Evolutionary conservation across 2,329 filamentous ascomycete species (phyloP), one percentile per base, ranked within the genome.

Genomic region (Fusarium nisikadoi): DNA sequence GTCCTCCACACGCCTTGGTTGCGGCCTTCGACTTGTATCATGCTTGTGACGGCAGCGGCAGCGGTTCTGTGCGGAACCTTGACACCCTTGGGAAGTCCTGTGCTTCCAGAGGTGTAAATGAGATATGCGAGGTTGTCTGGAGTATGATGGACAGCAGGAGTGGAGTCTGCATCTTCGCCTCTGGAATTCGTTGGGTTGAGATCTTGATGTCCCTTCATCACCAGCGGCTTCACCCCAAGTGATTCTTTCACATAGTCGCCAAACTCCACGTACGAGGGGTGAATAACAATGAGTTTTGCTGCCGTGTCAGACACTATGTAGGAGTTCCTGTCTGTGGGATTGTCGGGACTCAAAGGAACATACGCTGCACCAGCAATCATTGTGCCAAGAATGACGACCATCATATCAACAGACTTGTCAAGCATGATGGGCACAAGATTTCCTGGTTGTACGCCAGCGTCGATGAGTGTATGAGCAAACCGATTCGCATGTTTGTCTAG

Each of bases 341-440:
- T 76, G 2, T 75, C 71, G 5, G 72, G 71, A 36, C 72, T 76
- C 13, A 76, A 46, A 23, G 75, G 73, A 4, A 75, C 58, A 11
- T 74, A 75, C 2, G 74, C 70, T 6, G 50, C 65, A 5, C 74
- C 73, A 13, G 71, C 59, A 20, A 73, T 73, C 42, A 76, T 56
- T 5, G 72, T 59, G 1, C 69, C 74, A 8, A 69, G 56, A 43
- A 76, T 76, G 8, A 49, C 57, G 14, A 70, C 58, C 16, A 75
- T 65, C 69, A 71, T 71, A 0, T 70, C 47, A 1, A 64, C 27
- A 31, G 74, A 76, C 58, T 76, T 75, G 1, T 68, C 68, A 10
- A 71, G 25, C 50, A 68, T 49, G 1, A 68, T 57, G 41, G 60
- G 61, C 4, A 71, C 65, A 25, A 71, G 38, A 29, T 71, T 56